Conservation (phyloP, 208 protist species). For the Phytomonas francai region DNA sequence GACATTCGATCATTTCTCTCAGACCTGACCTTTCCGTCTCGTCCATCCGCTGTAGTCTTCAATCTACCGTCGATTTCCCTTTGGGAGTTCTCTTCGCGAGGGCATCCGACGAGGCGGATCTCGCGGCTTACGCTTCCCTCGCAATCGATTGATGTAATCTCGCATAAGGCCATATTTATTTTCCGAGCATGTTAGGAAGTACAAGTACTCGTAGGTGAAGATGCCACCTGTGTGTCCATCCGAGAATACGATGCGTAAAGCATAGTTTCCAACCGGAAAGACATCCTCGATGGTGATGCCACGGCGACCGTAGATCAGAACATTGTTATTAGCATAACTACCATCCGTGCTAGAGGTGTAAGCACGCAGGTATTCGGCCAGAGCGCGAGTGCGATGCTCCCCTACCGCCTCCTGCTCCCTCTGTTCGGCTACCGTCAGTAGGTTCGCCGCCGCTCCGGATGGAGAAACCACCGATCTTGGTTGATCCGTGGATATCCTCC, state of each 20-base stretch:
- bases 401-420: background rate
- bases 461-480: background rate
- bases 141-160: constrained; percentile 58
- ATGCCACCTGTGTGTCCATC: constrained; percentile 80
- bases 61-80: background rate
- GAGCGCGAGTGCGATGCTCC: constrained; percentile 29
- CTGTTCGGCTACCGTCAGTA: background rate
- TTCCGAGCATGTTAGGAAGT: constrained; percentile 31
- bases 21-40: background rate
- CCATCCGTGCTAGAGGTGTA: constrained; percentile 84
- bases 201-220: constrained; percentile 82
- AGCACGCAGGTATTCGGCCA: constrained; percentile 79
- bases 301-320: constrained; percentile 71
- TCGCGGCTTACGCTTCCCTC: constrained; percentile 41
- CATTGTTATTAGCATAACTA: constrained; percentile 23
- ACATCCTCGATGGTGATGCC: constrained; percentile 72
- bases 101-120: constrained; percentile 53
- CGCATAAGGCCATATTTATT: constrained; percentile 75
- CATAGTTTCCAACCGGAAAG: constrained; percentile 78
- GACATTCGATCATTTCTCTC: background rate
- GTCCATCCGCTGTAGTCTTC: background rate
- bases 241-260: constrained; percentile 76
- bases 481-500: background rate
- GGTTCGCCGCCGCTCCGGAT: background rate
- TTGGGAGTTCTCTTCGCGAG: background rate